Evolutionary conservation across 2,329 filamentous ascomycete genomes (phyloP).

Genomic region (Penicillium sp.): DNA sequence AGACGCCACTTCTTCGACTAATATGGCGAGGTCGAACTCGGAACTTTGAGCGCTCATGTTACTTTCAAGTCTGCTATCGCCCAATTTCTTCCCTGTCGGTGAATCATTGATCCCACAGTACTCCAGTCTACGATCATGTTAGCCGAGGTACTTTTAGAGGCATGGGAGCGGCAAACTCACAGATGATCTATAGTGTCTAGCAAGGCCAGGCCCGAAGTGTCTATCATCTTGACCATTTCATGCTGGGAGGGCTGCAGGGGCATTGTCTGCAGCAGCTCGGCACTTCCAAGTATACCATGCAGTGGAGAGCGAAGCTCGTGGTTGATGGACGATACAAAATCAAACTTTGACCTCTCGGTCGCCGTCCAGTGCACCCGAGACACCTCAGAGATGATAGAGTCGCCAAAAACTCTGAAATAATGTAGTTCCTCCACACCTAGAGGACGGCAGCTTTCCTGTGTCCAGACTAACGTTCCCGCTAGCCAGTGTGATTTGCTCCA

Average conservation of each 20-base stretch:
- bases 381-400: constrained; percentile 36
- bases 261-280: constrained; percentile 52
- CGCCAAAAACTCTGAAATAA: constrained; percentile 37
- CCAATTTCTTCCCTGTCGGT: constrained; percentile 14
- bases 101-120: constrained; percentile 39
- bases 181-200: constrained; percentile 48
- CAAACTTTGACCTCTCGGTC: constrained; percentile 50
- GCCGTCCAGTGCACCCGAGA: constrained; percentile 32
- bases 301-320: constrained; percentile 53
- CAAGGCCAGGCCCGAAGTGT: constrained; percentile 52
- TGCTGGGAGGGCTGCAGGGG: constrained; percentile 41
- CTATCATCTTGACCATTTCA: constrained; percentile 49
- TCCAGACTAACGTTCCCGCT: constrained; percentile 33
- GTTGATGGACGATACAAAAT: constrained; percentile 54
- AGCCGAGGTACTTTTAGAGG: neutral
- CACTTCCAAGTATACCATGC: constrained; percentile 50
- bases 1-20: constrained; percentile 33
- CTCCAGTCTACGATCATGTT: constrained; percentile 23
- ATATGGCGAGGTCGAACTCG: constrained; percentile 31
- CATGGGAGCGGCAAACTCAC: constrained; percentile 14
- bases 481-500: constrained; percentile 35
- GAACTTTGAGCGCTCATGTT: constrained; percentile 25
- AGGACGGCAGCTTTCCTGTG: constrained; percentile 15
- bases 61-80: neutral
- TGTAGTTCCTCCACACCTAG: constrained; percentile 30